Evolutionary conservation across 2,329 filamentous ascomycete genomes (phyloP), one percentile per base, ranked within the genome.

Genomic region (Aureobasidium mangrovei): DNA sequence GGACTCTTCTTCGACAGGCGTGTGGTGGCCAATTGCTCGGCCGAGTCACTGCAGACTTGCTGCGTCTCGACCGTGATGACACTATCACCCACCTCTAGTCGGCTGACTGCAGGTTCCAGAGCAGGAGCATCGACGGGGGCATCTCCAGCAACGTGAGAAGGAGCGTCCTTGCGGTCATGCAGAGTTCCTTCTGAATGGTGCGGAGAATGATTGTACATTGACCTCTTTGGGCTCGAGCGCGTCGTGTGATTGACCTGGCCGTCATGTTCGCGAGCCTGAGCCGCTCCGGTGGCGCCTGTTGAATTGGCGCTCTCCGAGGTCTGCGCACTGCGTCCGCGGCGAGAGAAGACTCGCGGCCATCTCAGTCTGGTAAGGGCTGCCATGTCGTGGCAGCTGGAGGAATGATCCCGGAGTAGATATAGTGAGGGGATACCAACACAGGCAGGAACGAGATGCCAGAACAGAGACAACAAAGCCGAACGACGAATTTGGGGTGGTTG

Each of bases 11-110:
- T 51, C 9, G 26, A 32, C 18, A 9, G n/a, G 18, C 29, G 31
- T 2, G 27, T 18, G 29, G 27, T 39, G 12, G 47, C 18, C 18
- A 18, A 10, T 33, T 27, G 36, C 9, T 41, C 47, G 4, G 5
- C 1, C 4, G 26, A 2, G 8, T 41, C 36, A 7, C 5, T 9
- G 3, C 41, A 36, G 9, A 26, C 18, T 28, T 26, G 27, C 2
- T 51, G 47, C 9, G 47, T 43, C 24, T 42, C 38, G 31, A 52
- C 39, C 6, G 48, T 52, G 18, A 52, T 43, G 12, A 52, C 26
- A 10, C 48, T 52, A 27, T 52, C 48, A 12, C 48, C 48, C 32
- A 35, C 32, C 32, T 10, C 10, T 10, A 35, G 10, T 7, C 32
- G 32, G 7, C 32, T 35, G 6, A 35, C 7, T 7, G 10, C 6